Conservation (phyloP, 768 basidiomycete species). For the Lentinula detonsa region DNA sequence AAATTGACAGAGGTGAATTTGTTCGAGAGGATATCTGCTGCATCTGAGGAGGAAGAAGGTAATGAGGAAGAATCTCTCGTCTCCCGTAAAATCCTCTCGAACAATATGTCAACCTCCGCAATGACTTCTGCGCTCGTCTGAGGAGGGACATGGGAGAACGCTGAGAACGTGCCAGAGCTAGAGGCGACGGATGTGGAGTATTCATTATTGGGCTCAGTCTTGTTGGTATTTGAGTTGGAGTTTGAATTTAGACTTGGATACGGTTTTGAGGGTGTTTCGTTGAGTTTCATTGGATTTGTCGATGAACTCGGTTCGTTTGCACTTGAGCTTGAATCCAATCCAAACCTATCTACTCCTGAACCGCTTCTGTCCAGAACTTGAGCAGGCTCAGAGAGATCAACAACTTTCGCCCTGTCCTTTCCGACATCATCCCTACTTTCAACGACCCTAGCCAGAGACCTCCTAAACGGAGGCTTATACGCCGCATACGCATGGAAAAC, state of each 20-base stretch:
- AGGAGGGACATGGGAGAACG: slow-evolving; percentile 57
- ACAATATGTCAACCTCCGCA: slow-evolving; percentile 61
- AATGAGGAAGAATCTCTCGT: slow-evolving; percentile 25
- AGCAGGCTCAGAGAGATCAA: background rate
- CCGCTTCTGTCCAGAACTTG: slow-evolving; percentile 22
- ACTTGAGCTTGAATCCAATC: background rate
- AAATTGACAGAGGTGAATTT: slow-evolving; percentile 55
- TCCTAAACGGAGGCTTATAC: slow-evolving; percentile 65
- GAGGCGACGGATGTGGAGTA: background rate
- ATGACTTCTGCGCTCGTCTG: slow-evolving; percentile 70
- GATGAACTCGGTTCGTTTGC: no score
- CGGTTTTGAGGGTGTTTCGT: no score
- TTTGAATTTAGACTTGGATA: no score
- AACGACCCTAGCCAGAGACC: slow-evolving; percentile 40
- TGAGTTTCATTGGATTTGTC: no score
- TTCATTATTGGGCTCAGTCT: no score
- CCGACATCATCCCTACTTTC: slow-evolving; percentile 11
- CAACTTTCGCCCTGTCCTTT: background rate
- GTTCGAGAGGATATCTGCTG: slow-evolving; percentile 10
- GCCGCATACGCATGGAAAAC: slow-evolving; percentile 85
- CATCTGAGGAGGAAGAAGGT: background rate
- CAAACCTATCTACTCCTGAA: slow-evolving; percentile 21
- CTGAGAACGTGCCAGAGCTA: slow-evolving; percentile 5
- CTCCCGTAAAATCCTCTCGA: slow-evolving; percentile 43
- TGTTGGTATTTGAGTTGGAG: no score